Evolutionary conservation across 768 basidiomycete species (phyloP).

Genomic region (Phylloporus rhodoxanthus): DNA sequence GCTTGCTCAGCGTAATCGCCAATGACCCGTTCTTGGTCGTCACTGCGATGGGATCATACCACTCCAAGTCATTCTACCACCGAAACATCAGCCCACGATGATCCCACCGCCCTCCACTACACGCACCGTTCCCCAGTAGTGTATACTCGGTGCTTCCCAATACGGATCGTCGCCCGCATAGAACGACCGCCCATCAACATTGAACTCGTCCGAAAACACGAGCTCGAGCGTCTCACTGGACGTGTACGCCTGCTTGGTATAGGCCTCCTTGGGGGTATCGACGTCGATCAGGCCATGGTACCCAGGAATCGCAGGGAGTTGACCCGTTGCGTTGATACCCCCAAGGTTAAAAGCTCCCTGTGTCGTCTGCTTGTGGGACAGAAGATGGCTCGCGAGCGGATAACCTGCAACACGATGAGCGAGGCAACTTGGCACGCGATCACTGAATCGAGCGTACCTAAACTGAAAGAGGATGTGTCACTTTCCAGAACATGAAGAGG

Average conservation of each 20-base stretch:
- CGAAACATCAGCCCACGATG: conserved; percentile 8
- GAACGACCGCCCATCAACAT: conserved; percentile 63
- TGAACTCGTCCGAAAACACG: conserved; percentile 82
- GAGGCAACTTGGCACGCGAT: background rate
- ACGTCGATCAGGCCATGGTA: conserved; percentile 48
- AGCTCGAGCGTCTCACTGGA: conserved; percentile 37
- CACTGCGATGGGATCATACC: conserved; percentile 52
- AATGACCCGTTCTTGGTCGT: conserved; percentile 49
- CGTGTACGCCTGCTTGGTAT: conserved; percentile 38
- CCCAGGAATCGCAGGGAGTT: conserved; percentile 42
- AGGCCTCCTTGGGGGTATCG: conserved; percentile 45
- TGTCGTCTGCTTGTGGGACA: conserved; percentile 34
- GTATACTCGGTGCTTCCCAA: conserved; percentile 49
- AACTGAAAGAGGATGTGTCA: conserved; percentile 1
- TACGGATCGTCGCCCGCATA: conserved; percentile 66
- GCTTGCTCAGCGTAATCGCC: conserved; percentile 43
- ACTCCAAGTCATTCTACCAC: conserved; percentile 41
- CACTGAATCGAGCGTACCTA: conserved; percentile 8
- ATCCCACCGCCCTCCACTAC: too few species aligned
- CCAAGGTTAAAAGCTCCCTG: conserved; percentile 67
- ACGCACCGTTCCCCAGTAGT: conserved; percentile 62
- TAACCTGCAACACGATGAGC: conserved; percentile 30
- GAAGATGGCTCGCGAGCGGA: conserved; percentile 45
- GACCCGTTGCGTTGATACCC: conserved; percentile 69
- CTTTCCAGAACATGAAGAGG: background rate